Evolutionary conservation across 306 rosid species (phyloP), one percentile per base, ranked within the genome.

Genomic region (Citrullus colocynthis): DNA sequence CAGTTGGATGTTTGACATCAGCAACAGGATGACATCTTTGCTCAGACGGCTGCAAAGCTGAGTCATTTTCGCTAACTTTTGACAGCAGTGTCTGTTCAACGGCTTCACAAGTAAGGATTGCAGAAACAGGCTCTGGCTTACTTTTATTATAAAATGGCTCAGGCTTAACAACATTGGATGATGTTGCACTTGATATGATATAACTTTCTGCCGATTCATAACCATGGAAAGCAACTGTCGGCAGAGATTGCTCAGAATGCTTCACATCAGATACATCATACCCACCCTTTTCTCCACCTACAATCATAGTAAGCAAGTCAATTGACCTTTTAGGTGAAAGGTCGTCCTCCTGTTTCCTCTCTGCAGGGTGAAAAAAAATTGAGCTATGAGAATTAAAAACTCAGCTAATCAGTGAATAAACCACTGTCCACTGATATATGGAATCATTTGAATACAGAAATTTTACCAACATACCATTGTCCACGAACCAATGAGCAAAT

Each of bases 41-140:
- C 73, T 67, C 75, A 57, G 86, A 78, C 30, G 80, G 89, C 74
- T 39, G 85, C 82, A 77, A 51, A 52, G 84, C 65, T 4, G 85
- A 80, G 55, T 80, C 86, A 79, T 78, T 91, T 34, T 76, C 94
- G 45, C 81, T 62, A 79, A 96, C 84, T 85, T 84, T 96, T n/a
- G 89, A 91, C 80, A 96, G 82, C 74, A 96, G 89, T 15, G 97
- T 86, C 82, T 96, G 97, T 87, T 96, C 99, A 54, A 96, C 91
- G 79, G 91, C 96, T 86, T 92, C 97, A 82, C 99, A 96, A 49
- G 98, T 96, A 77, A 96, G 91, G 83, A 96, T 91, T 24, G 90
- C 87, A 18, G 89, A 82, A 70, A 88, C 85, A 78, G 84, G 83
- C 85, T 83, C 87, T 21, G 93, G 81, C 79, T 87, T 88, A 80